Conservation (phyloP, 2,329 filamentous ascomycete species). For the Metarhizium guizhouense region DNA sequence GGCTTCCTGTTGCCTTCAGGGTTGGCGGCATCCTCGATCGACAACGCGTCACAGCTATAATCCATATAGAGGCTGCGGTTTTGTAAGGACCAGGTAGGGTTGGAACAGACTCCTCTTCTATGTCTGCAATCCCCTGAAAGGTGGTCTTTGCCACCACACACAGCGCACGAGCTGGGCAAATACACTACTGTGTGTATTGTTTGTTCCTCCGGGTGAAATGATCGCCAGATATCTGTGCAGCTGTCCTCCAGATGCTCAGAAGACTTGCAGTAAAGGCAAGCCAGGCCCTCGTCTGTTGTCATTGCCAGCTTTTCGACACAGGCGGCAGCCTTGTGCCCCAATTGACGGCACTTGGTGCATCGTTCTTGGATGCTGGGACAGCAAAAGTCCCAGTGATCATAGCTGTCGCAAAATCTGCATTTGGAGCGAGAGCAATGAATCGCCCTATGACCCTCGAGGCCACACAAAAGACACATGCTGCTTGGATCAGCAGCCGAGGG, state of each 20-base stretch:
- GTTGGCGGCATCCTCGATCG: constrained; percentile 25
- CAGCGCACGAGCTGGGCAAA: constrained; percentile 45
- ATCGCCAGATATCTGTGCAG: constrained; percentile 54
- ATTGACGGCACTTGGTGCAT: constrained; percentile 52
- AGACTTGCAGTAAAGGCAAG: constrained; percentile 53
- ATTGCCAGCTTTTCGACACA: constrained; percentile 50
- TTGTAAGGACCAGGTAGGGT: constrained; percentile 42
- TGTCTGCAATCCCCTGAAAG: constrained; percentile 46
- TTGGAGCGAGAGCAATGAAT: constrained; percentile 32
- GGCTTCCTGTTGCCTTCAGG: constrained; percentile 14
- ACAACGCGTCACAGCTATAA: constrained; percentile 26
- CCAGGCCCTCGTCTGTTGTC: constrained; percentile 42
- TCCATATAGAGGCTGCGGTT: constrained; percentile 44
- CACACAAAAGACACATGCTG: constrained; percentile 43
- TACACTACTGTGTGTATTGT: constrained; percentile 37
- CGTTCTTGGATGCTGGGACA: constrained; percentile 41
- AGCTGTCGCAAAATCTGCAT: constrained; percentile 40
- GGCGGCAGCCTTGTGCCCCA: constrained; percentile 43
- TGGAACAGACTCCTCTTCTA: constrained; percentile 13
- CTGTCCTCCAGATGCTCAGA: constrained; percentile 47
- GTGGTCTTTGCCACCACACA: constrained; percentile 45
- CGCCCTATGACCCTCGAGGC: constrained; percentile 35
- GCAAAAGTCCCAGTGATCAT: constrained; percentile 36
- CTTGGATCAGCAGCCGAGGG: constrained; percentile 34
- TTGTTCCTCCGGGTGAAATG: constrained; percentile 33